These are phyloP conservation scores for Endoconidiophora laricicola DNA, from an alignment of 2,329 filamentous ascomycete species.

Conservation along the genomic window DNA sequence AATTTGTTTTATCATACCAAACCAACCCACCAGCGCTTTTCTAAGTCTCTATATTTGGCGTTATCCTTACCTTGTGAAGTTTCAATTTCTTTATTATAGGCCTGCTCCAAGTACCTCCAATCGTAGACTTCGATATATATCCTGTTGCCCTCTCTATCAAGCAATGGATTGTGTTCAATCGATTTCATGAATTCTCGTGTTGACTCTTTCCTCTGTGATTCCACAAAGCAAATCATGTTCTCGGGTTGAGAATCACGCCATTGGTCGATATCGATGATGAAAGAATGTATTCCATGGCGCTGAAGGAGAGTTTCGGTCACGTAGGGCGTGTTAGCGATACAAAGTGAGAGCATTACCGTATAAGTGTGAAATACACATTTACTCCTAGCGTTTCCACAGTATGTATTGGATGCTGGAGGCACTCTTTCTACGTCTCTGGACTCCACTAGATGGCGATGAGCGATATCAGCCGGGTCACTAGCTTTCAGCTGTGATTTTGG, in stretches of 20 bases:
- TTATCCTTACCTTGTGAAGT: conserved; percentile 19
- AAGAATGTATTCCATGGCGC: conserved; percentile 25
- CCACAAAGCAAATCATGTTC: conserved; percentile 22
- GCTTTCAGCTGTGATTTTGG: no score
- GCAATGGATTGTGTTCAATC: conserved; percentile 20
- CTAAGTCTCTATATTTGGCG: conserved; percentile 24
- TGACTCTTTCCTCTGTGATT: conserved; percentile 20
- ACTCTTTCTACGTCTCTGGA: no score
- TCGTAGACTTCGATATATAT: conserved; percentile 29
- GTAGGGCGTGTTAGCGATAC: conserved; percentile 22
- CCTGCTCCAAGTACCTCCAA: conserved; percentile 28
- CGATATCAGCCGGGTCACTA: no score
- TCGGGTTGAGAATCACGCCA: conserved; percentile 18
- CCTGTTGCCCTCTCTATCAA: conserved; percentile 17
- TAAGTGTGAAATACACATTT: conserved; percentile 24
- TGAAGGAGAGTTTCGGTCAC: conserved; percentile 24
- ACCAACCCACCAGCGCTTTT: conserved; percentile 28
- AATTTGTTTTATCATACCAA: conserved; percentile 20
- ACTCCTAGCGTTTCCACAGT: conserved; percentile 14
- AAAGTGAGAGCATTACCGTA: conserved; percentile 26
- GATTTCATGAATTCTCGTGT: conserved; percentile 21
- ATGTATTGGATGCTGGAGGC: no score
- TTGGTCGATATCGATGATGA: conserved; percentile 20
- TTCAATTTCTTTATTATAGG: conserved; percentile 25
- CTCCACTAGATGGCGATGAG: no score